Evolutionary conservation across 441 rosid genomes (phyloP), one percentile per base, ranked within the genome.

Genomic region (Populus tomentosa): DNA sequence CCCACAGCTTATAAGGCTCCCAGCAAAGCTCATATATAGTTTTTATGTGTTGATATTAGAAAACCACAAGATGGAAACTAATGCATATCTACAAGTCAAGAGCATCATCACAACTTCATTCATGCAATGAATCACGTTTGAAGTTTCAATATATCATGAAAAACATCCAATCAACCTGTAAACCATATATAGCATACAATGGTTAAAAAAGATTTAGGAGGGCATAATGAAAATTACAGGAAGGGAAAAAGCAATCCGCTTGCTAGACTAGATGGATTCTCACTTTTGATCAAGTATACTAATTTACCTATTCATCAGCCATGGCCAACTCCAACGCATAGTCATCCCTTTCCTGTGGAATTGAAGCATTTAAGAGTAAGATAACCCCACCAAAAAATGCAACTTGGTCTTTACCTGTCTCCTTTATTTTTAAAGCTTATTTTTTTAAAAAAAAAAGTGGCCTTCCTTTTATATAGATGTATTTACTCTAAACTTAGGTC

Each of bases 301-400:
- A 46, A 13, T 14, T 46, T 35, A 79, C 73, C 79, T 83, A 95
- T 80, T 95, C 99, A 78, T 93, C 98, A 72, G 83, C 97, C 92
- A 90, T 77, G 72, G 98, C 97, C 67, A 95, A 85, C 89, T 95
- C 98, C 74, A 95, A 84, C 21, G 99, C 98, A 78, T 93, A 95
- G 80, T 95, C 97, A 36, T 95, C 99, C 81, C 96, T 90, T 72
- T 95, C 99, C 97, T 95, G 93, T 73, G 70, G 80, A 65, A 78
- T 70, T 74, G 59, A 80, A 76, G 71, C 59, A 64, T 73, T 76
- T 59, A 77, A 36, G 26, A 70, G 24, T 70, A 70, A 78, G 84
- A 70, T 28, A 20, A 67, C 26, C 66, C 36, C 61, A 14, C 56
- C 56, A 46, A 46, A 46, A 46, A 46, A 46, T 46, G 20, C 20